Evolutionary conservation across 2,329 filamentous ascomycete species (phyloP).

Genomic region (Coniochaeta pulveracea): DNA sequence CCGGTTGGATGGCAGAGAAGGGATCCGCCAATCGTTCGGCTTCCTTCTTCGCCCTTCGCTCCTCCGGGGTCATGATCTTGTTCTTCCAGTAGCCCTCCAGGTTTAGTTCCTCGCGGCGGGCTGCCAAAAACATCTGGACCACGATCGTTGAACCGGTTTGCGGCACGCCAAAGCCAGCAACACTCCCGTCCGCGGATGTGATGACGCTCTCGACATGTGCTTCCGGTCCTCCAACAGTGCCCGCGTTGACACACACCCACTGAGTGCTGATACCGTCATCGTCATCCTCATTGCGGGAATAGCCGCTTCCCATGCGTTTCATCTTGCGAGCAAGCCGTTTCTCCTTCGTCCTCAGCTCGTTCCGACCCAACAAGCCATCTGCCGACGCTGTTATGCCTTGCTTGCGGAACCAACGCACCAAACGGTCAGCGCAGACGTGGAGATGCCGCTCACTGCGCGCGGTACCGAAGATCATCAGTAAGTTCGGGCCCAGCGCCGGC

Average conservation of each 20-base stretch:
- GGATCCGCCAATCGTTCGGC: not conserved
- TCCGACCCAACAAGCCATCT: constrained; percentile 79
- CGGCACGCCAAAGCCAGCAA: constrained; percentile 65
- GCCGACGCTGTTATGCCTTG: constrained; percentile 66
- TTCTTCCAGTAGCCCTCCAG: constrained; percentile 41
- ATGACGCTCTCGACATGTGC: constrained; percentile 30
- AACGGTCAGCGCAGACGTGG: constrained; percentile 80
- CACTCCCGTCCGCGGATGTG: constrained; percentile 38
- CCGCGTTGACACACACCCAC: constrained; percentile 92
- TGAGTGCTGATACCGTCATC: constrained; percentile 87
- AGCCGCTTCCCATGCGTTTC: constrained; percentile 64
- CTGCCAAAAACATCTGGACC: constrained; percentile 46
- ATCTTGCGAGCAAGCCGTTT: constrained; percentile 70
- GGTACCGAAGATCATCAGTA: constrained; percentile 88
- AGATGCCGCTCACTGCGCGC: constrained; percentile 88
- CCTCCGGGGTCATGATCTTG: constrained; percentile 1
- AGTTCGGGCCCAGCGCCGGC: constrained; percentile 73
- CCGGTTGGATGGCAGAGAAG: constrained; percentile 9
- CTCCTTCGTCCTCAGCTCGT: constrained; percentile 82
- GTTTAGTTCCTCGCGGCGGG: constrained; percentile 37
- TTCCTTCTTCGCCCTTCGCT: not conserved
- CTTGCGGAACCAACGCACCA: constrained; percentile 74
- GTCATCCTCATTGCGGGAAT: constrained; percentile 53
- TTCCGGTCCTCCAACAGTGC: constrained; percentile 49
- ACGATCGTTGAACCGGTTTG: constrained; percentile 39